phyloP scores from a whole-genome alignment of 108 stramenopile species.

The Pseudonitzschia multiseries region DNA sequence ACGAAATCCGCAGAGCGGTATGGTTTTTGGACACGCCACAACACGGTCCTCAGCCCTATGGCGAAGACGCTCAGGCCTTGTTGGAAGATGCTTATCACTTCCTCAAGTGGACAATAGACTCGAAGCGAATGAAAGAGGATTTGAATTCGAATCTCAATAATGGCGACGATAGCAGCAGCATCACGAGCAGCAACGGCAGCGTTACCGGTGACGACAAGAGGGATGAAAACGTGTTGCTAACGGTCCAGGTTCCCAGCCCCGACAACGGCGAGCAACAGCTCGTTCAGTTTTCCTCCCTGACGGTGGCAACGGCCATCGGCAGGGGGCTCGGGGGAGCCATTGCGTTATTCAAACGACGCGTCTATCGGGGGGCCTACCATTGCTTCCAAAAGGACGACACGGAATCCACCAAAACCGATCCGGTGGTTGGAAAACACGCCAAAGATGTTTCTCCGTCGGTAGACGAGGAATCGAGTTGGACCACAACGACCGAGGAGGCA shows the following conservation, averaged over 20 bases:
- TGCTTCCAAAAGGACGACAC: background rate
- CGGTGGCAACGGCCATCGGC: constrained; percentile 54
- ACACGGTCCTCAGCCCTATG: constrained; percentile 66
- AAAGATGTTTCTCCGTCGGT: background rate
- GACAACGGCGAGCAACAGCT: constrained; percentile 51
- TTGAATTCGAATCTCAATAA: too few relatives aligned
- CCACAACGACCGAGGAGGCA: background rate
- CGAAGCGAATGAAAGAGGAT: constrained; percentile 1
- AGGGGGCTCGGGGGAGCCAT: constrained; percentile 61
- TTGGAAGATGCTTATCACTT: constrained; percentile 72
- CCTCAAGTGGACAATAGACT: constrained; percentile 51
- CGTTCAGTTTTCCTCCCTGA: constrained; percentile 62
- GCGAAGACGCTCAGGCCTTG: constrained; percentile 46
- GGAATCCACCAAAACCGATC: background rate
- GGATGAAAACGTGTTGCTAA: constrained; percentile 34
- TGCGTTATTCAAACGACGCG: constrained; percentile 60
- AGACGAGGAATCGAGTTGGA: constrained; percentile 7
- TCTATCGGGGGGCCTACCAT: constrained; percentile 58
- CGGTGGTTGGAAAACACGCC: background rate
- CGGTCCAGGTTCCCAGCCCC: constrained; percentile 62
- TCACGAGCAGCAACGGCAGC: background rate
- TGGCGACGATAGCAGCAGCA: background rate
- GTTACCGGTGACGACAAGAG: constrained; percentile 6
- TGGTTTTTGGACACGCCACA: constrained; percentile 68
- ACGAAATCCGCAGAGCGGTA: constrained; percentile 49